phyloP scores from a whole-genome alignment of 2,329 filamentous ascomycete species.

The Fusarium anthophilum region DNA sequence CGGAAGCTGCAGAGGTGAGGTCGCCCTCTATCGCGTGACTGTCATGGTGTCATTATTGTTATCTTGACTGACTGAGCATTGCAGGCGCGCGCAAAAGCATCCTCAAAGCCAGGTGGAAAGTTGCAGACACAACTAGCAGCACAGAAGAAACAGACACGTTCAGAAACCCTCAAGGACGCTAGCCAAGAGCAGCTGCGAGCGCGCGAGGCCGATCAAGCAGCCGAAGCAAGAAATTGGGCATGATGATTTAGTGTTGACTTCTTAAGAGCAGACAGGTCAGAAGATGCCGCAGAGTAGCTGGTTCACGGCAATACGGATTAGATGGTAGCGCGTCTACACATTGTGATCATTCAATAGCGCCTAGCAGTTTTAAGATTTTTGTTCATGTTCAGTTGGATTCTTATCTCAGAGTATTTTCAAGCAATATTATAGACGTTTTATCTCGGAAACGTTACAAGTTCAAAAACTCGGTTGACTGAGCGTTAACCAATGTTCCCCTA shows the following conservation, averaged over 20 bases:
- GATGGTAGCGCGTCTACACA: background rate
- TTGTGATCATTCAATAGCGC: background rate
- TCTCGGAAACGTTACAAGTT: background rate
- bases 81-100: slow-evolving; percentile 73
- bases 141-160: slow-evolving; percentile 78
- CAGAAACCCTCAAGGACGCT: slow-evolving; percentile 72
- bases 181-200: slow-evolving; percentile 72
- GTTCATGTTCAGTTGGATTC: background rate
- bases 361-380: slow-evolving; percentile 1
- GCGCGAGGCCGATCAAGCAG: slow-evolving; percentile 73
- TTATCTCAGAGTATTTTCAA: background rate
- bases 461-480: background rate
- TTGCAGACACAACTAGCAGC: slow-evolving; percentile 75
- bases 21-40: background rate
- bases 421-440: background rate
- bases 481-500: slow-evolving; percentile 4
- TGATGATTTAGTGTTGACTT: slow-evolving; percentile 23
- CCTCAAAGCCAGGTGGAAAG: slow-evolving; percentile 70
- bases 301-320: background rate
- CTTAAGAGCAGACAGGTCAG: background rate
- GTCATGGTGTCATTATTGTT: background rate
- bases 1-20: slow-evolving; percentile 84
- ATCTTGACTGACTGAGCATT: background rate
- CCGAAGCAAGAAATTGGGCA: slow-evolving; percentile 49
- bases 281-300: background rate